Evolutionary conservation across 1,284 basidiomycete species (phyloP), one percentile per base, ranked within the genome.

Genomic region (Neotropicomus parvogracilis): DNA sequence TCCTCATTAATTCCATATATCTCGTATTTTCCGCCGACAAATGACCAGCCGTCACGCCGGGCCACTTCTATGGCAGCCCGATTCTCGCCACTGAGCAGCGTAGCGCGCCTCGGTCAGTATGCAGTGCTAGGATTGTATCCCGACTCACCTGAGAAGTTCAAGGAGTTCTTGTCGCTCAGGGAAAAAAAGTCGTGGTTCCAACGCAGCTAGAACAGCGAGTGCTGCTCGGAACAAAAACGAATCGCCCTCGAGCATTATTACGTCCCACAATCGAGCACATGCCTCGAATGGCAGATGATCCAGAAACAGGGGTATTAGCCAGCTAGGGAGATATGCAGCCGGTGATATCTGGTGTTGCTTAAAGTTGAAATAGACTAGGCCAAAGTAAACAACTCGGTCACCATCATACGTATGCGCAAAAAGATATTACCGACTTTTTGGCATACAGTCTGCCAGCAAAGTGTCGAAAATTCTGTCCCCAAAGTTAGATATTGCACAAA

Each of bases 291-390:
- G 89, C 10, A 95, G 74, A 60, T 95, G 91, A 59, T 94, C 81
- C 20, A 95, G 72, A 65, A 95, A 93, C 16, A 95, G 68, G 0
- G 91, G 83, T 39, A 88, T 68, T 38, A 97, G 68, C 88, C 92
- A 97, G 52, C 83, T 80, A 1, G 77, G 79, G 14, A 93, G 73
- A 70, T 92, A 93, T 14, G 81, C 75, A 1, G 80, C 72, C 2
- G 91, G 90, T 1, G 89, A 85, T 58, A 93, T 80, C 54, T 91
- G 87, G 64, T 91, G 87, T 61, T 93, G 89, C 65, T 95, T 94
- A 71, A 95, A 95, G 70, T 95, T 95, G 69, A 94, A 94, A 67
- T 91, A 95, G 57, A 94, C 91, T 91, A 43, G 10, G 44, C 36
- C 2, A 40, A 45, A 52, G 43, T 39, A 35, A 28, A 51, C 27